Conservation (phyloP, 1,284 basidiomycete genomes). For the Paramarasmius palmivorus region DNA sequence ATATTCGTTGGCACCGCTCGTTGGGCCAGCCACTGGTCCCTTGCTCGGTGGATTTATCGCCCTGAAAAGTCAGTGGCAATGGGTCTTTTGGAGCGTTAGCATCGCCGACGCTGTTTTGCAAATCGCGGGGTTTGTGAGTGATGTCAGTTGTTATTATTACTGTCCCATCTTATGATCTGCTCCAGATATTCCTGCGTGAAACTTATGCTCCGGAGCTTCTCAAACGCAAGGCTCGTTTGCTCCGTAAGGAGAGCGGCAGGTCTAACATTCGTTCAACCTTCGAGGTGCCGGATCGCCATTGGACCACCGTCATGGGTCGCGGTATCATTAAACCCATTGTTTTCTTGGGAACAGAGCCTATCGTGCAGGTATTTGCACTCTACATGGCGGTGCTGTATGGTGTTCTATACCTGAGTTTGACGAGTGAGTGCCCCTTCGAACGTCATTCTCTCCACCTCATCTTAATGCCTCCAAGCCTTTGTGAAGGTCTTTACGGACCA, state of each 20-base stretch:
- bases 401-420: slow-evolving; percentile 42
- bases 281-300: slow-evolving; percentile 25
- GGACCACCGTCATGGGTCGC: slow-evolving; percentile 28
- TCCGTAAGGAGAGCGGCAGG: slow-evolving; percentile 25
- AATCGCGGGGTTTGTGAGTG: slow-evolving; percentile 29
- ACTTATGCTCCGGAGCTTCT: slow-evolving; percentile 32
- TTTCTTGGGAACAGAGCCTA: slow-evolving; percentile 38
- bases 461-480: slow-evolving; percentile 25
- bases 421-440: slow-evolving; percentile 22
- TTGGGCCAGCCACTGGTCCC: slow-evolving; percentile 22
- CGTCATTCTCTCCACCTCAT: background rate
- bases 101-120: slow-evolving; percentile 31
- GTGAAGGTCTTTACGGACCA: slow-evolving; percentile 33
- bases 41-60: slow-evolving; percentile 32
- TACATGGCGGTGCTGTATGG: slow-evolving; percentile 43
- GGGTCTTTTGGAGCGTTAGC: slow-evolving; percentile 33
- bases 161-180: slow-evolving; percentile 6
- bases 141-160: background rate
- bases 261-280: slow-evolving; percentile 20
- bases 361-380: slow-evolving; percentile 36
- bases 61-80: slow-evolving; percentile 26
- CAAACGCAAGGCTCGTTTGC: slow-evolving; percentile 23
- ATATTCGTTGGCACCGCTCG: slow-evolving; percentile 32
- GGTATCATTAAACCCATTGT: slow-evolving; percentile 33
- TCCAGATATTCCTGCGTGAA: slow-evolving; percentile 29